Percentiles rank a stretch among this genome's conserved stretches.
Conservation (phyloP, 331 rosid genomes). For the Malus hybrid region DNA sequence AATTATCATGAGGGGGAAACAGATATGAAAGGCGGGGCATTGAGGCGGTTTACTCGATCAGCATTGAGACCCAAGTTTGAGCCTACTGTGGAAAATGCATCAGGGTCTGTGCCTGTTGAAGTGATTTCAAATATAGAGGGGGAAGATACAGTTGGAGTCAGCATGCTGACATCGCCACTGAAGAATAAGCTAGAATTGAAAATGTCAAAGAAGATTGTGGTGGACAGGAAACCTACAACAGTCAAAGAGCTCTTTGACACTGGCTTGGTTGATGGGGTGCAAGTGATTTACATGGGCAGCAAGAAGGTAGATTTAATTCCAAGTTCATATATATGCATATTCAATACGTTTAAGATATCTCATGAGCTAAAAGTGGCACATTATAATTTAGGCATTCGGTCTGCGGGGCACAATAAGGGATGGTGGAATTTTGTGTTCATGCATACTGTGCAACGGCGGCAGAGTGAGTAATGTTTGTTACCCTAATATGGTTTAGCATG, state of each 20-base stretch:
- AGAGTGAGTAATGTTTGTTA: slow-evolving; percentile 46
- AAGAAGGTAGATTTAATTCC: slow-evolving; percentile 49
- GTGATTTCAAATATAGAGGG: slow-evolving; percentile 24
- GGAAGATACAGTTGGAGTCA: slow-evolving; percentile 18
- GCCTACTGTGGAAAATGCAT: slow-evolving; percentile 4
- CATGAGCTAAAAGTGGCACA: slow-evolving; percentile 7
- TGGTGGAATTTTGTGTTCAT: slow-evolving; percentile 87
- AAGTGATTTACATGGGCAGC: slow-evolving; percentile 79
- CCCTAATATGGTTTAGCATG: not conserved
- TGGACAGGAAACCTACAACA: slow-evolving; percentile 59
- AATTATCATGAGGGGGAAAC: slow-evolving; percentile 1
- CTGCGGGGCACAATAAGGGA: slow-evolving; percentile 72
- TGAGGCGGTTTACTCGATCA: slow-evolving; percentile 38
- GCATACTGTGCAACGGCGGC: slow-evolving; percentile 63
- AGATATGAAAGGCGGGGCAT: slow-evolving; percentile 19
- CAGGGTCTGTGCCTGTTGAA: slow-evolving; percentile 21
- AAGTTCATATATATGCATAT: not conserved
- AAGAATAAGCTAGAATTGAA: slow-evolving; percentile 53
- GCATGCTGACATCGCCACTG: slow-evolving; percentile 12
- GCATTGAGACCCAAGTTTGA: slow-evolving; percentile 27
- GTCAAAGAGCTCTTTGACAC: slow-evolving; percentile 76
- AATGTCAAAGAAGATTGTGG: slow-evolving; percentile 66
- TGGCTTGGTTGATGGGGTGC: slow-evolving; percentile 74
- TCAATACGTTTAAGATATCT: not conserved
- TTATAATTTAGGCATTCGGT: slow-evolving; percentile 57